Conservation (phyloP, 2,329 filamentous ascomycete species). For the Neophaeococcomyces mojaviensis region DNA sequence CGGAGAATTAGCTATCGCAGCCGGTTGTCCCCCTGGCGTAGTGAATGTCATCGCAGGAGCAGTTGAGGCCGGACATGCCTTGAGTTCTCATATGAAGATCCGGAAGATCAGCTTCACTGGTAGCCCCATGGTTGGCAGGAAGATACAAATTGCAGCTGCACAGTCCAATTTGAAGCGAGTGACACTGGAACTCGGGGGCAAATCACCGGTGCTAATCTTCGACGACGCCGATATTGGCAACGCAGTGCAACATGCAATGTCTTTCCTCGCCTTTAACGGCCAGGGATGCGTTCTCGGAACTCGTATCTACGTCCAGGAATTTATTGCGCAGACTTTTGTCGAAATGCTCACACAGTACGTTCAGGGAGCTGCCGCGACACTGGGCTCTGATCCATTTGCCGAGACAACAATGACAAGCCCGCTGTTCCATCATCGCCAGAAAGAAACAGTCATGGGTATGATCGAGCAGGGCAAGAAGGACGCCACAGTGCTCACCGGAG, state of each 20-base stretch:
- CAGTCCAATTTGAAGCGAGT: conserved; percentile 50
- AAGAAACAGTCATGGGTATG: conserved; percentile 62
- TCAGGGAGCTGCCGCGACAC: conserved; percentile 45
- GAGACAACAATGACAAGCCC: conserved; percentile 64
- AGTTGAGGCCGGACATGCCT: conserved; percentile 47
- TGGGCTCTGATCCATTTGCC: conserved; percentile 41
- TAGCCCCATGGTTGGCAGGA: conserved; percentile 53
- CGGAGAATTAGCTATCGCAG: conserved; percentile 6
- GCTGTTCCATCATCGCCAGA: conserved; percentile 63
- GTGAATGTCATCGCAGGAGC: conserved; percentile 53
- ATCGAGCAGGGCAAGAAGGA: conserved; percentile 62
- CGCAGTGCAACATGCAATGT: conserved; percentile 23
- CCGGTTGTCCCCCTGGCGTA: conserved; percentile 50
- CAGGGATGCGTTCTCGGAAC: conserved; percentile 28
- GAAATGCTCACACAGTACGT: no score
- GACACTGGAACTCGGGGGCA: conserved; percentile 49
- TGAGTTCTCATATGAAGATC: conserved; percentile 49
- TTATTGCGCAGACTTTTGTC: no score
- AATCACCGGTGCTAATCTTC: conserved; percentile 38
- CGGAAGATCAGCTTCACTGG: conserved; percentile 59
- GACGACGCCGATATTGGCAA: conserved; percentile 39
- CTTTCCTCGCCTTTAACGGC: conserved; percentile 9
- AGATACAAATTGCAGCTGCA: conserved; percentile 48
- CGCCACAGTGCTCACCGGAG: conserved; percentile 59
- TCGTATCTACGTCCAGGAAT: conserved; percentile 17